Evolutionary conservation across 2,329 filamentous ascomycete genomes (phyloP), one percentile per base, ranked within the genome.

Genomic region (Diplodia corticola): DNA sequence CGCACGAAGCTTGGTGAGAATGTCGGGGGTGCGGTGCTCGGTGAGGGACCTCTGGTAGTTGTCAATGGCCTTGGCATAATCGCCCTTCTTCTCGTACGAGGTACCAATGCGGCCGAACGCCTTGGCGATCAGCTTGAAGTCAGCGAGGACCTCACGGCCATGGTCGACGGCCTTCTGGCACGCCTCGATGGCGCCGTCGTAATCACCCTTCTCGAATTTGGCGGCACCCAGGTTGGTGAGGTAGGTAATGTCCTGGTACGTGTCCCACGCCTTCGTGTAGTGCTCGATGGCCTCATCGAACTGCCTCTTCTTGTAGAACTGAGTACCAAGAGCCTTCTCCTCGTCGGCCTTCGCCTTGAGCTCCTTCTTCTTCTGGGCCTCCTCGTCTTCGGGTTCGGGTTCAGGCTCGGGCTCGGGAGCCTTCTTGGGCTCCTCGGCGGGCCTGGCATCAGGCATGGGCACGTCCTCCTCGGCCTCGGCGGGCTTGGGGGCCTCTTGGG

Each of bases 101-200:
- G 89, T 87, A 70, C 95, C 95, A 71, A 99, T 96, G 72, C 95
- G 92, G 46, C 93, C 93, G 74, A 95, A 97, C n/a, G 94, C 86
- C 78, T 97, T 98, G 76, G 96, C 93, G 71, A 99, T 94, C 75
- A 93, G 86, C 87, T 99, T 99, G 85, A 98, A 99, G 81, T 99
- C 95, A 69, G 95, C 93, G 66, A 93, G 90, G 72, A 96, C 88
- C 73, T 90, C 86, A 67, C 95, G 92, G 65, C 95, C 95, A 78
- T 98, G 91, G 71, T 96, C 90, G 64, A 97, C 86, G 12, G 96
- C 95, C 81, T 92, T 88, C 73, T 91, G 88, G 82, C 95, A 99
- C 17, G 89, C 83, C 73, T 96, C 91, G 70, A 99, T 93, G 71
- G 90, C 89, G 67, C 89, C 91, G 74, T 96, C 86, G 78, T 91